Evolutionary conservation across 306 rosid genomes (phyloP).

Genomic region (Quercus mongolica): DNA sequence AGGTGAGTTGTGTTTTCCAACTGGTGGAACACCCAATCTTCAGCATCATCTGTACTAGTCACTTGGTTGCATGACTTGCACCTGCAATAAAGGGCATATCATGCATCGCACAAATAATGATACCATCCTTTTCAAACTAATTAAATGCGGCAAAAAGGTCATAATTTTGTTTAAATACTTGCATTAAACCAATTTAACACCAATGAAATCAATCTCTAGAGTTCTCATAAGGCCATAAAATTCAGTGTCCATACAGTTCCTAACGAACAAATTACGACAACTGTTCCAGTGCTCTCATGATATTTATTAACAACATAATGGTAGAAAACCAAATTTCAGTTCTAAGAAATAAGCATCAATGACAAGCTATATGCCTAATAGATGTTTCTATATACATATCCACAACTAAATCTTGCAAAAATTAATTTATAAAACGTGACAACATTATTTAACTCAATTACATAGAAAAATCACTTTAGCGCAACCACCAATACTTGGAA

Average conservation of each 20-base stretch:
- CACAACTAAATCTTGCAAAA: too few species aligned
- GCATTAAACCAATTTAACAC: background rate
- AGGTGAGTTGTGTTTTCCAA: conserved; percentile 89
- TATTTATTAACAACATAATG: too few species aligned
- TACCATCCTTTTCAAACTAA: background rate
- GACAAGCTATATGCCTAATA: too few species aligned
- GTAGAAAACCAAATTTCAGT: too few species aligned
- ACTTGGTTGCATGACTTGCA: conserved; percentile 94
- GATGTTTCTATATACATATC: too few species aligned
- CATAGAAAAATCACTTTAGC: too few species aligned
- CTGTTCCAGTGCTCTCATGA: background rate
- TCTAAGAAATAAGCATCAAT: too few species aligned
- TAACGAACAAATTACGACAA: background rate
- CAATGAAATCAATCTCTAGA: background rate
- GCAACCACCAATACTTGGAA: too few species aligned
- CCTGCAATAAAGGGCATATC: conserved; percentile 41
- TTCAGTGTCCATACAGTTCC: background rate
- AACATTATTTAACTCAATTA: too few species aligned
- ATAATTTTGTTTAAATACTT: too few species aligned
- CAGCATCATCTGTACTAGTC: conserved; percentile 79
- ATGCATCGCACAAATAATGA: background rate
- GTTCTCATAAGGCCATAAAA: background rate
- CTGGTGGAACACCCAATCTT: conserved; percentile 90
- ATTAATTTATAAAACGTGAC: too few species aligned
- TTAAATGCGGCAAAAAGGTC: background rate